A percentile compares a stretch with the other conserved stretches of the same genome.
These are phyloP conservation scores for Colletotrichum musae DNA, from an alignment of 2,329 filamentous ascomycete species.

Conservation along the genomic window DNA sequence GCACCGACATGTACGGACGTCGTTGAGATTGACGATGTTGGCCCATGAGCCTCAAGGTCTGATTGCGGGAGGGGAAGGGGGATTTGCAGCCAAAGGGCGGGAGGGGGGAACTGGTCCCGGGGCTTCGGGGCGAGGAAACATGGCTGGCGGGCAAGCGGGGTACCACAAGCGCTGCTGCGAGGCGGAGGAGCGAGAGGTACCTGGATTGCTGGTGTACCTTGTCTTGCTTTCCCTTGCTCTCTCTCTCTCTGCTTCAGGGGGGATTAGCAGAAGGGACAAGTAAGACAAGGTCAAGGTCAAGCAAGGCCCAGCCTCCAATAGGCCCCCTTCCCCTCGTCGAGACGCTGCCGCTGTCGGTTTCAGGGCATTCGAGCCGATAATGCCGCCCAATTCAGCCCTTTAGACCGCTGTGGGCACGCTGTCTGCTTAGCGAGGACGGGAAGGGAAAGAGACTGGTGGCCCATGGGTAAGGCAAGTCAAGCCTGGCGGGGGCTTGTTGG, in stretches of 20 bases:
- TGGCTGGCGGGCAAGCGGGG: constrained; percentile 1
- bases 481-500: no score
- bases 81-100: constrained; percentile 25
- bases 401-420: constrained; percentile 3
- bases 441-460: neutral
- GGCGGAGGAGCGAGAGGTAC: neutral
- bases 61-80: constrained; percentile 18
- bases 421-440: neutral
- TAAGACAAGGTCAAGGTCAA: neutral
- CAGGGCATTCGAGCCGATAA: constrained; percentile 21
- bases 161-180: constrained; percentile 1
- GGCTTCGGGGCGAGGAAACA: constrained; percentile 23
- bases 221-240: no score
- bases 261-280: neutral
- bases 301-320: constrained; percentile 12
- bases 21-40: constrained; percentile 34
- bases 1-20: constrained; percentile 19
- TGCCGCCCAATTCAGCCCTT: constrained; percentile 3
- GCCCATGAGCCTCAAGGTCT: constrained; percentile 36
- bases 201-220: no score
- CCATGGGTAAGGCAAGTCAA: constrained; percentile 15
- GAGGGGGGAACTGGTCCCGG: constrained; percentile 21
- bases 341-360: constrained; percentile 3
- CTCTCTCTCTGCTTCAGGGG: no score
- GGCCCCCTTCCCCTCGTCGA: neutral